Evolutionary conservation across 208 protist species (phyloP).

Genomic region (Wallacemonas sp.): DNA sequence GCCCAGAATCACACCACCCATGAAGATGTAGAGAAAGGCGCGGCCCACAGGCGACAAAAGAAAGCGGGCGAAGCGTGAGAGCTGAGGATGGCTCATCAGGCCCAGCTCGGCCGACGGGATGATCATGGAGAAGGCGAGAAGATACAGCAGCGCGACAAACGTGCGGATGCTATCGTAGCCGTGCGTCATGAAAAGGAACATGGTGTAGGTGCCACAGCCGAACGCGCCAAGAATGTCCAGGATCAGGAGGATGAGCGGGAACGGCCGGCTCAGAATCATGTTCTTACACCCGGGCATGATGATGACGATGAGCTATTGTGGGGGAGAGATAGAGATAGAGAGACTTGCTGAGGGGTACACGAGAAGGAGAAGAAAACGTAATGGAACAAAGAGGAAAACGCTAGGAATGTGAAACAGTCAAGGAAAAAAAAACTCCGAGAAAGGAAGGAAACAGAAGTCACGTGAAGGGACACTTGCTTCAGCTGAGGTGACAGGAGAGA

Average conservation of each 20-base stretch:
- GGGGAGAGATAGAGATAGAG: not conserved
- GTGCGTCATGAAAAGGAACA: constrained; percentile 53
- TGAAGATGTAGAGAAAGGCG: constrained; percentile 75
- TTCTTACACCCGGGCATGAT: constrained; percentile 22
- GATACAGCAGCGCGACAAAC: constrained; percentile 50
- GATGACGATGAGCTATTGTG: not conserved
- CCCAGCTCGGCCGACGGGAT: constrained; percentile 62
- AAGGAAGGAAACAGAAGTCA: not conserved
- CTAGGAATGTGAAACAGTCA: not conserved
- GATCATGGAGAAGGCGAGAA: constrained; percentile 50
- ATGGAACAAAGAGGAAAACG: not conserved
- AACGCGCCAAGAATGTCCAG: constrained; percentile 55
- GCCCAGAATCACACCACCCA: constrained; percentile 65
- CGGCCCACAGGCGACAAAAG: constrained; percentile 51
- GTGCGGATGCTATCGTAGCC: constrained; percentile 28
- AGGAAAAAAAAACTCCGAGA: not conserved
- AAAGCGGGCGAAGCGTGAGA: constrained; percentile 52
- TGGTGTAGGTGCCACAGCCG: constrained; percentile 50
- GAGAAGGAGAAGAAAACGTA: not conserved
- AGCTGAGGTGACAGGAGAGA: too few relatives aligned
- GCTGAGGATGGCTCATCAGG: constrained; percentile 46
- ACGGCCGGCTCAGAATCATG: constrained; percentile 26
- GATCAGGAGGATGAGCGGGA: constrained; percentile 38
- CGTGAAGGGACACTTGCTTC: too few relatives aligned
- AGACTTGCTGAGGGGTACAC: not conserved